phyloP scores from a whole-genome alignment of 805 yeast genomes.

The Kluyveromyces aestuarii region DNA sequence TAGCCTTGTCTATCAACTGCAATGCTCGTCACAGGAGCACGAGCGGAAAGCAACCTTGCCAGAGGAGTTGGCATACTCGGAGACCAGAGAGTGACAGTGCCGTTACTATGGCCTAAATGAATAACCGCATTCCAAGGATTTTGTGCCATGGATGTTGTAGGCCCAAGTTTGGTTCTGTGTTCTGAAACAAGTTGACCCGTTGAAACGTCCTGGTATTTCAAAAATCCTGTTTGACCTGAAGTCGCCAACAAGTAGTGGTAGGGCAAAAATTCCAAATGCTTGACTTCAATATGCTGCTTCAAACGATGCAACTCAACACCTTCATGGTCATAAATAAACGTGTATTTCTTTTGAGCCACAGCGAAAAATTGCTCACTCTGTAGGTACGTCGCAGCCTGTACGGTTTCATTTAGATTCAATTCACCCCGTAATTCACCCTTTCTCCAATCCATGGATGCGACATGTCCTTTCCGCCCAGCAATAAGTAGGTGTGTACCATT shows the following conservation, averaged over 20 bases:
- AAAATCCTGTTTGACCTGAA: conserved; percentile 81
- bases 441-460: conserved; percentile 95
- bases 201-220: conserved; percentile 91
- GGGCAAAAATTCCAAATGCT: conserved; percentile 78
- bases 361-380: conserved; percentile 94
- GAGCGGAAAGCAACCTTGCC: conserved; percentile 67
- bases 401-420: conserved; percentile 77
- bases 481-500: conserved; percentile 80
- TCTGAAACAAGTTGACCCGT: conserved; percentile 85
- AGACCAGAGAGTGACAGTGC: conserved; percentile 89
- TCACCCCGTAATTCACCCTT: conserved; percentile 76
- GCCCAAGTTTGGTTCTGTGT: conserved; percentile 79
- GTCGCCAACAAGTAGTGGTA: conserved; percentile 83
- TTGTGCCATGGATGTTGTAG: conserved; percentile 78
- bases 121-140: conserved; percentile 95
- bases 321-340: conserved; percentile 81
- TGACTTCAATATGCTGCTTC: conserved; percentile 82
- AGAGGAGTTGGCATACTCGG: conserved; percentile 82
- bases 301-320: conserved; percentile 90
- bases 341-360: conserved; percentile 91
- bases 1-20: conserved; percentile 87
- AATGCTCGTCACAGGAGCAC: conserved; percentile 81
- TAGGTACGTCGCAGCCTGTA: conserved; percentile 79
- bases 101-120: conserved; percentile 89
- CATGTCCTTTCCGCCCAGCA: conserved; percentile 89